Base-by-base conservation (phyloP, 352 stramenopile genomes). In the Stephanocyclus meneghinianus region DNA sequence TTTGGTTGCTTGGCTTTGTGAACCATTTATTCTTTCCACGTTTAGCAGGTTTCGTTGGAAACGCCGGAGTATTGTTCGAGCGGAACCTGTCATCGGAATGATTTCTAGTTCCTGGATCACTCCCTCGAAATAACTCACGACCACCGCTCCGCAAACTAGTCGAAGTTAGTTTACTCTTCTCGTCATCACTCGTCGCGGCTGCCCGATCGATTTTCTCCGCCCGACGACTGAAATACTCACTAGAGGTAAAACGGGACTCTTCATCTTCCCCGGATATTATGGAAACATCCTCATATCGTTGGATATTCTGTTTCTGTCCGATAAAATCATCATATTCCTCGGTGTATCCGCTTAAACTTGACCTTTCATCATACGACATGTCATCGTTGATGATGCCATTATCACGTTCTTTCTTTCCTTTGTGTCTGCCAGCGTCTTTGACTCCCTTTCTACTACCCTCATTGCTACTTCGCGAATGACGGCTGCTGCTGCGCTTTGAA, bases 291-390 rank as follows among this genome's bases (percentile, higher is more conserved):
- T 59, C 50, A 30, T 59, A 5, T 15, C 15, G 15, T 15, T 26
- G 18, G n/a, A 26, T 32, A 59, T 59, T 32, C 7, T 45, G 7
- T 45, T 42, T 18, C 8, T 63, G 26, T 13, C 55, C 55, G 21
- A 63, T 45, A 15, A 63, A 63, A 45, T 63, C 55, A 47, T 42
- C 55, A 45, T 45, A 63, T 42, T 63, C 21, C 6, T 42, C 29
- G 8, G 1, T 21, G 55, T n/a, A 21, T 45, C 15, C 51, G 11
- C 26, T 45, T 8, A 40, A 40, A 40, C 3, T 40, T 40, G 35
- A 40, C 7, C 7, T 40, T 40, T 8, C 35, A 9, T 40, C 35
- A 8, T 40, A 8, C 3, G 35, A 40, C 3, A 40, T 40, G 0
- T 63, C 55, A 21, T 63, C 26, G 3, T 42, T 29, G 30, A 45